Percentiles rank a stretch among this genome's conserved stretches.
phyloP scores from a whole-genome alignment of 768 basidiomycete species.

The Mycena amicta region DNA sequence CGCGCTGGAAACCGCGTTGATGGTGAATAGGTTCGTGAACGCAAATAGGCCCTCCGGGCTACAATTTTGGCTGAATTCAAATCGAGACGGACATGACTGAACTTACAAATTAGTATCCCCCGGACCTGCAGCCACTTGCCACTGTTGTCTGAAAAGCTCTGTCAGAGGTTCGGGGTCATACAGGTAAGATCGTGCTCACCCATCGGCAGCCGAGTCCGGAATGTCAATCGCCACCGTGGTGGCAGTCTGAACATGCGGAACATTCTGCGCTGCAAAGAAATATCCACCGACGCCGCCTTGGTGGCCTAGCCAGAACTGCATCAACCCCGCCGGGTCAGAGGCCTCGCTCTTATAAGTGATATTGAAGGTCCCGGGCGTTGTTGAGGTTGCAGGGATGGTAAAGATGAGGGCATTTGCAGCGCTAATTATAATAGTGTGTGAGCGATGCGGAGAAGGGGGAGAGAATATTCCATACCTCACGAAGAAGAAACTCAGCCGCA shows the following conservation, averaged over 20 bases:
- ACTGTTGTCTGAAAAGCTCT: neutral
- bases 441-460: neutral
- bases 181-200: neutral
- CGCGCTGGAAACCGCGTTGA: no score
- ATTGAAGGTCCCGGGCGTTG: neutral
- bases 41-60: conserved; percentile 1
- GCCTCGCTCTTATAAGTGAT: neutral
- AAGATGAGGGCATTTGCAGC: neutral
- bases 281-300: neutral
- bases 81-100: neutral
- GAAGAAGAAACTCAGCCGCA: neutral
- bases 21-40: neutral
- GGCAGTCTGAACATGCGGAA: neutral
- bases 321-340: neutral
- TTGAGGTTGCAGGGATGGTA: neutral
- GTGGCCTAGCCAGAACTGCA: neutral
- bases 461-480: neutral
- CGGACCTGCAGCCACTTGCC: neutral
- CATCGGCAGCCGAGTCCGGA: neutral
- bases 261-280: neutral
- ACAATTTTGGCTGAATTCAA: no score
- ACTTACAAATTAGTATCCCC: neutral
- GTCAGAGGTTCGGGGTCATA: neutral
- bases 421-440: neutral
- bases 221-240: neutral